Conservation (phyloP, 768 basidiomycete genomes). For the Floccularia luteovirens region DNA sequence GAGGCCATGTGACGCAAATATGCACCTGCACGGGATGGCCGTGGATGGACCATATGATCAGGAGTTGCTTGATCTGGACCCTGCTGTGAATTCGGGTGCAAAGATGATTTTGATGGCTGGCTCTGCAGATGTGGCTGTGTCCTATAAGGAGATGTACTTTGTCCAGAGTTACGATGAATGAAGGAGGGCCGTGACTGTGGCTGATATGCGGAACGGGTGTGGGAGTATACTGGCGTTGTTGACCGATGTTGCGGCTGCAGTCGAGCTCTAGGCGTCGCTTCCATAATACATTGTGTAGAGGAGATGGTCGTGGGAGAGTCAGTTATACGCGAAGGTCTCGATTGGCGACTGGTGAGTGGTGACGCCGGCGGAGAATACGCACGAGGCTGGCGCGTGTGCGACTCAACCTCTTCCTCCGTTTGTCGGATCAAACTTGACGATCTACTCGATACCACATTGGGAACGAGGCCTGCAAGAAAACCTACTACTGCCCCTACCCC, state of each 20-base stretch:
- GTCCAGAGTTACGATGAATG: constrained; percentile 10
- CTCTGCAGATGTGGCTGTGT: constrained; percentile 2
- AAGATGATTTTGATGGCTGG: constrained; percentile 13
- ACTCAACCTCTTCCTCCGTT: constrained; percentile 3
- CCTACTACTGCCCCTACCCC: constrained; percentile 60
- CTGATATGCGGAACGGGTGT: constrained; percentile 1
- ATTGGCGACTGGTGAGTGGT: constrained; percentile 16
- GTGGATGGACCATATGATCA: constrained; percentile 21
- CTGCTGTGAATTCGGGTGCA: constrained; percentile 15
- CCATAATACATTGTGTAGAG: background rate
- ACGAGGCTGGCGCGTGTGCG: constrained; percentile 3
- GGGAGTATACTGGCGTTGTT: background rate
- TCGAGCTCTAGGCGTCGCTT: background rate
- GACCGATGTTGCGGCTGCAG: too few relatives aligned
- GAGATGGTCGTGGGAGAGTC: constrained; percentile 16
- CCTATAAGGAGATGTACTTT: constrained; percentile 4
- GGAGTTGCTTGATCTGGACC: constrained; percentile 18
- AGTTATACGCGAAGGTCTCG: constrained; percentile 10
- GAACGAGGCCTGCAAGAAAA: constrained; percentile 59
- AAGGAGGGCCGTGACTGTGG: constrained; percentile 5
- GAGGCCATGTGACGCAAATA: constrained; percentile 76
- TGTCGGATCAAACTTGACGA: constrained; percentile 12
- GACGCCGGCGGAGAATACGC: constrained; percentile 23
- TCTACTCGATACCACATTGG: constrained; percentile 20
- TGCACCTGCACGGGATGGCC: constrained; percentile 49